phyloP scores from a whole-genome alignment of 176 grass and related monocot genomes.

The Dendrocalamus sinicus region DNA sequence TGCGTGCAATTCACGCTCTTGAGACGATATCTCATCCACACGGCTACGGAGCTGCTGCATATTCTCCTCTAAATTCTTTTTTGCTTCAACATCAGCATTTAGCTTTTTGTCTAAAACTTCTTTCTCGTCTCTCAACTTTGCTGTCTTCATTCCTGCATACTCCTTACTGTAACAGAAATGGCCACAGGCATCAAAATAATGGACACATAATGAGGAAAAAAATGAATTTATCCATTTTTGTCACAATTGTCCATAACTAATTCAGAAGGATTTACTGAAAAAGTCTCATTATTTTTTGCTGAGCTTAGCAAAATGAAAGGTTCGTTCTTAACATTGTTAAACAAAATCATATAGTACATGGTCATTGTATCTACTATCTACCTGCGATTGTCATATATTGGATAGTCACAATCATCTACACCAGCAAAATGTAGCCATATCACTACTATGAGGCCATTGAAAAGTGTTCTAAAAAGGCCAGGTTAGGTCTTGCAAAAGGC shows the following conservation, averaged over 20 bases:
- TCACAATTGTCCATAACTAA: not conserved
- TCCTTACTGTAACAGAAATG: constrained; percentile 81
- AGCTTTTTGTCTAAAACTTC: constrained; percentile 95
- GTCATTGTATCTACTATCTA: constrained; percentile 16
- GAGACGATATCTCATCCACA: constrained; percentile 77
- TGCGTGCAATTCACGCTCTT: constrained; percentile 63
- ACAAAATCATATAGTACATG: constrained; percentile 14
- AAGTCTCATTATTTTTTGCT: not conserved
- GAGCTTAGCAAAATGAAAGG: constrained; percentile 2
- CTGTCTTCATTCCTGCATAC: constrained; percentile 95
- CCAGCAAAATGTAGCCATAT: not conserved
- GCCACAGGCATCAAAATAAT: constrained; percentile 20
- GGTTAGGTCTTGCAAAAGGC: not conserved
- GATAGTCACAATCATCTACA: not conserved
- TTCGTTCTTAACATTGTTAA: constrained; percentile 29
- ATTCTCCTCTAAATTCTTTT: constrained; percentile 96
- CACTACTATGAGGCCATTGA: not conserved
- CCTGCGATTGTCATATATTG: not conserved
- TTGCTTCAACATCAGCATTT: constrained; percentile 89
- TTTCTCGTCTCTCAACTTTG: constrained; percentile 96
- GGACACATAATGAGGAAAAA: constrained; percentile 1
- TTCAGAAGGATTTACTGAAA: not conserved
- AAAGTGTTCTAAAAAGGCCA: not conserved
- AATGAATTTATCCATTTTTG: constrained; percentile 12
- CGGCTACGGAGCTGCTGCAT: constrained; percentile 76